Evolutionary conservation across 1,139 yeast species (phyloP), one percentile per base, ranked within the genome.

Genomic region (Candida labiduridarum): DNA sequence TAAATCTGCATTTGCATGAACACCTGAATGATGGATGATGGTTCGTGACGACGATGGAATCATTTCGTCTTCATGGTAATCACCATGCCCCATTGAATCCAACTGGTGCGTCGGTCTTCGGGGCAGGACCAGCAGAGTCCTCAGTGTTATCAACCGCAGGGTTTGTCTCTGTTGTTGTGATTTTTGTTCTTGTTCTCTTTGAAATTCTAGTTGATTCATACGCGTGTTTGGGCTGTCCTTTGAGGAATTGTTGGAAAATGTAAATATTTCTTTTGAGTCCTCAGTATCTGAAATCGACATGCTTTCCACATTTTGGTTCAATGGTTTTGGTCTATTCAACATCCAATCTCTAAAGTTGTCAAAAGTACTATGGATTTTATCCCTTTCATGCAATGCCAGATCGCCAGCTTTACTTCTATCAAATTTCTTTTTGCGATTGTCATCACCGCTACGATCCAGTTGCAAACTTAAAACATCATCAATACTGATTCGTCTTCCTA

Each of bases 401-500:
- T 38, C 41, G 4, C 41, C 41, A 14, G 41, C 27, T 9, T 44
- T 19, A 11, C 34, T 41, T 16, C 42, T 46, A 33, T 47, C 46
- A 16, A 52, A 43, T 9, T 38, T 38, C 30, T 41, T 49, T 16
- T 38, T 41, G n/a, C 31, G 31, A 14, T 27, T 25, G 14, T 29
- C 25, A 14, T 29, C 29, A 3, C 31, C 39, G 5, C 38, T 39
- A 3, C 11, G 18, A 43, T 42, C 19, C 46, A 45, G 47, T 41
- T 50, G 49, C n/a, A 48, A 48, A 46, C 53, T 52, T 31, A 54
- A 45, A 4, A 71, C 72, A 49, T 74, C 79, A 44, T 72, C 78
- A 16, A 66, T 53, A 52, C 76, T 70, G 41, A 76, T 69, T 50
- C 77, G 60, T 59, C 84, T 69, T 2, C 84, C 84, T 43, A 80